phyloP scores from a whole-genome alignment of 805 yeast genomes.

The Ascoidea tarda region DNA sequence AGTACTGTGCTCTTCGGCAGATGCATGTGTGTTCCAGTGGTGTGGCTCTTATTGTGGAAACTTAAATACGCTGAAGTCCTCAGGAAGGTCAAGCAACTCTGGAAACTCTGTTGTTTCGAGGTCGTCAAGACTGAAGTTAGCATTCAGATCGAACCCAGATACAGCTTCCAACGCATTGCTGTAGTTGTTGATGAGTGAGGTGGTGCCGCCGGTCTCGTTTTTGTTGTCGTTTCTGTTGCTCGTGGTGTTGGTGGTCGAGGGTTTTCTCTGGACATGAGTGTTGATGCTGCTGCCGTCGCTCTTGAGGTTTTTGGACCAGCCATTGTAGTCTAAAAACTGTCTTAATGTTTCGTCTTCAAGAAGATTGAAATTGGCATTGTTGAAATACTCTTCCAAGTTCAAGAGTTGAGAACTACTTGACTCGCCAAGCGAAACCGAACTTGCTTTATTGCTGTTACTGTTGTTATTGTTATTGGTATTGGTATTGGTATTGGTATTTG shows the following conservation, averaged over 20 bases:
- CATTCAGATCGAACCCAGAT: no score
- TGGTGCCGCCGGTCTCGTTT: not conserved
- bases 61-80: no score
- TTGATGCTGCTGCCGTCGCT: not conserved
- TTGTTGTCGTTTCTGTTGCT: not conserved
- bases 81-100: no score
- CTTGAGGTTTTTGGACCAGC: not conserved
- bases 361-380: constrained; percentile 1
- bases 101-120: no score
- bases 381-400: constrained; percentile 2
- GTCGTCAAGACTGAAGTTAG: no score
- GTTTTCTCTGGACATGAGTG: not conserved
- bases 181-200: no score
- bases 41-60: no score
- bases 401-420: not conserved
- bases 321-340: constrained; percentile 2
- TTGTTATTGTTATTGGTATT: not conserved
- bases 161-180: no score
- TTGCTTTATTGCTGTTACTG: not conserved
- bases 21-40: no score
- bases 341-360: constrained; percentile 1
- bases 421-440: not conserved
- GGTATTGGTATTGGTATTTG: not conserved
- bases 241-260: not conserved
- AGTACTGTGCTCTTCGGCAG: no score